Evolutionary conservation across 177 flowering plant genomes (phyloP).

Genomic region (Vitis hybrid): DNA sequence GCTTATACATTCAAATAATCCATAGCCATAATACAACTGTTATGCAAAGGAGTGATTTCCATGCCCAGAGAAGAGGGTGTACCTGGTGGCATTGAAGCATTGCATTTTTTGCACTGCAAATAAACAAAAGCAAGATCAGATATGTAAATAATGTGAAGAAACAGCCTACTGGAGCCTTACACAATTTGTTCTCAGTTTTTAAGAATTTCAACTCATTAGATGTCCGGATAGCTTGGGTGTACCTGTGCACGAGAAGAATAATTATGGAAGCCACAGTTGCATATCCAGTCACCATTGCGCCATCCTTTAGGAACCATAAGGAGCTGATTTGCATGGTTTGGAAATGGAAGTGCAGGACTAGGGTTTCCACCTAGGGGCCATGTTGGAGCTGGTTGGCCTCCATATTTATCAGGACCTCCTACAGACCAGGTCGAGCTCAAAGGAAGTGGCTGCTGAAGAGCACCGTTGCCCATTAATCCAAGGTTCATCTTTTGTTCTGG

Average conservation of each 20-base stretch:
- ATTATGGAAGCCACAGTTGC: constrained; percentile 92
- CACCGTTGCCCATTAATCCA: constrained; percentile 45
- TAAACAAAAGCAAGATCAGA: constrained; percentile 6
- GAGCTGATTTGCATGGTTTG: constrained; percentile 42
- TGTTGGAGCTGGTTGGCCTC: constrained; percentile 40
- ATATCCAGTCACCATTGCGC: constrained; percentile 94
- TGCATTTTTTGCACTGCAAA: constrained; percentile 92
- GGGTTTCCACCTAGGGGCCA: constrained; percentile 52
- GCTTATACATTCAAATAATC: neutral
- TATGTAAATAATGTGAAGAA: neutral
- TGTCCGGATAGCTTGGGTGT: neutral
- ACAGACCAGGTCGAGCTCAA: constrained; percentile 49
- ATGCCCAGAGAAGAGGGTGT: constrained; percentile 1
- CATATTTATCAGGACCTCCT: constrained; percentile 50
- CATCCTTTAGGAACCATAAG: constrained; percentile 72
- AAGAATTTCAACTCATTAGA: neutral
- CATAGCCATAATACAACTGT: too few relatives aligned
- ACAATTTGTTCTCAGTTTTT: neutral
- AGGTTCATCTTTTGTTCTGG: constrained; percentile 51
- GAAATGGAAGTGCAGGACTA: constrained; percentile 39
- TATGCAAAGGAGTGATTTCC: neutral
- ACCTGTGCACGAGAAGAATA: constrained; percentile 91
- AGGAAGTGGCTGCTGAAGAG: constrained; percentile 48
- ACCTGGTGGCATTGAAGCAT: constrained; percentile 62
- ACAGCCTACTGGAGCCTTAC: neutral